Conservation (phyloP, 305 asterid genomes). For the Plantago rigida region DNA sequence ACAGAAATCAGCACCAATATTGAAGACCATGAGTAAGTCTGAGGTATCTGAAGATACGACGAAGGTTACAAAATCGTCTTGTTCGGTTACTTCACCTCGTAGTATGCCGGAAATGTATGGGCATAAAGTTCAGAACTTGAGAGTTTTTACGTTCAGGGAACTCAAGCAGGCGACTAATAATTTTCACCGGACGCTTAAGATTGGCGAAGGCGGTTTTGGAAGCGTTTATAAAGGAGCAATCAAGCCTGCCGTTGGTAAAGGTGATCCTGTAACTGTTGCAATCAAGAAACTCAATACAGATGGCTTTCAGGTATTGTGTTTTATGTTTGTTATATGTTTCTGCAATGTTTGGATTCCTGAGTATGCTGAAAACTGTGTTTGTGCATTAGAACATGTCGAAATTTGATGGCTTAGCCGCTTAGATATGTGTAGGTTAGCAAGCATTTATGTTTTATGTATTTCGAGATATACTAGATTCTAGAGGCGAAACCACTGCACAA, state of each 20-base stretch:
- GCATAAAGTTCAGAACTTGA: slow-evolving; percentile 54
- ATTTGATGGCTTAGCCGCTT: too few relatives aligned
- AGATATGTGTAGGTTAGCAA: too few relatives aligned
- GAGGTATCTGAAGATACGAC: slow-evolving; percentile 33
- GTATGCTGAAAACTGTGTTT: neutral
- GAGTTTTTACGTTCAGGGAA: slow-evolving; percentile 60
- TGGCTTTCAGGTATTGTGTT: slow-evolving; percentile 61
- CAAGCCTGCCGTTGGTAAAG: slow-evolving; percentile 51
- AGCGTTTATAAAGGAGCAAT: slow-evolving; percentile 62
- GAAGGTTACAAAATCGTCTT: slow-evolving; percentile 43
- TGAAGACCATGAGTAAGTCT: slow-evolving; percentile 37
- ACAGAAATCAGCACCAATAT: slow-evolving; percentile 62
- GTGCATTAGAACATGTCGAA: neutral
- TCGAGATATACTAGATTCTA: too few relatives aligned
- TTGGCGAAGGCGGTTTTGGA: slow-evolving; percentile 95
- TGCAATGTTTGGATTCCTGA: neutral
- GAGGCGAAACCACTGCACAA: too few relatives aligned
- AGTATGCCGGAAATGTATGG: slow-evolving; percentile 52
- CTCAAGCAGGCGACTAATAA: slow-evolving; percentile 61
- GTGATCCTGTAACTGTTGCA: slow-evolving; percentile 56
- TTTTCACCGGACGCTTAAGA: slow-evolving; percentile 51
- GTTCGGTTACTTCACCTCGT: slow-evolving; percentile 40
- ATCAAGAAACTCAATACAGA: slow-evolving; percentile 64
- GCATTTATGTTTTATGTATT: too few relatives aligned
- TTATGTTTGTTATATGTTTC: neutral